Evolutionary conservation across 164 flowering plant species (phyloP).

Genomic region (Nymphaea colorata): DNA sequence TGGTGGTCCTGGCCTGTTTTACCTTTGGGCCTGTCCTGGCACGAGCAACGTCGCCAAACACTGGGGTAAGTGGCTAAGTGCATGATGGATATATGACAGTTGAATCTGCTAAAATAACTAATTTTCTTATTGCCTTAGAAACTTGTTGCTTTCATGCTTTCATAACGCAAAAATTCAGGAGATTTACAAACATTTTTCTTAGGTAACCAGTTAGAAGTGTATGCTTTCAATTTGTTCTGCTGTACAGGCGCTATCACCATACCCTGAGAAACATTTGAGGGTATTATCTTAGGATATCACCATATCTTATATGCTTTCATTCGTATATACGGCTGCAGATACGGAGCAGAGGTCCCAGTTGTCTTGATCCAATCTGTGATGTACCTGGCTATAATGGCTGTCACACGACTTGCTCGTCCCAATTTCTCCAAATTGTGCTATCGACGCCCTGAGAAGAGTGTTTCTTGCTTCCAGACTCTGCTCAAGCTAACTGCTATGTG

Average conservation of each 20-base stretch:
- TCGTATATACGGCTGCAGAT: conserved; percentile 27
- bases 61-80: conserved; percentile 43
- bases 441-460: conserved; percentile 48
- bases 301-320: neutral
- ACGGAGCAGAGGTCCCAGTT: conserved; percentile 52
- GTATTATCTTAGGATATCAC: neutral
- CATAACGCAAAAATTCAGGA: no score
- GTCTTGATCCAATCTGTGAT: conserved; percentile 36
- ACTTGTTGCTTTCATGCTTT: no score
- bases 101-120: no score
- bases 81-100: no score
- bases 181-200: no score
- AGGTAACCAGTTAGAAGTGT: no score
- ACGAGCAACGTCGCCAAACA: conserved; percentile 57
- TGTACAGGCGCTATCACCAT: no score
- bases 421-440: conserved; percentile 66
- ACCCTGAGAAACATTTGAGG: neutral
- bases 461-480: conserved; percentile 27
- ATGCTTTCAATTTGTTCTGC: no score
- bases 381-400: conserved; percentile 49
- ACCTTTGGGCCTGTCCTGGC: conserved; percentile 88
- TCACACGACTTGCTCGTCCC: conserved; percentile 57
- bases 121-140: no score
- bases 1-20: conserved; percentile 99
- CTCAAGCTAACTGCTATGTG: conserved; percentile 51